Base-by-base conservation (phyloP, 352 stramenopile genomes). In the Pythium phragmitis region DNA sequence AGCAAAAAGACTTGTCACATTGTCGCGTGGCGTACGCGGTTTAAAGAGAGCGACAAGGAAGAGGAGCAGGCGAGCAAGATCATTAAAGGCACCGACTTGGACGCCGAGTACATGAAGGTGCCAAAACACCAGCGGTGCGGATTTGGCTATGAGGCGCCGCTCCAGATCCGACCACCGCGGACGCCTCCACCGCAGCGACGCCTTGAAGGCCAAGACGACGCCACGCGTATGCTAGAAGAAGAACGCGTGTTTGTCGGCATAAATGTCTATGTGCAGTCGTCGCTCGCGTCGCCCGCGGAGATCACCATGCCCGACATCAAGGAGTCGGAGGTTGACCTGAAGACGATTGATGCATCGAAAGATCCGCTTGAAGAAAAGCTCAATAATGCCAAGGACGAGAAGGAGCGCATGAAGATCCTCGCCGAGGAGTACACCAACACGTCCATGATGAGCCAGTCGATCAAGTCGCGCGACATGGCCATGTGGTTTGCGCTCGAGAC, bases 381-480 rank as follows among this genome's bases (percentile, higher is more conserved):
- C 4, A 60, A 60, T 23, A 50, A 37, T 21, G 53, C 53, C 3
- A 50, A 48, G 39, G 14, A 28, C 4, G 53, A 60, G 12, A 60
- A 50, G 16, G 53, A 60, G 23, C 53, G 53, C 21, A 60, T 60
- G 53, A 60, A 60, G 37, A 50, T 60, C 14, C 39, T 49, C 12
- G 19, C 17, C 14, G 39, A 60, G 6, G 42, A 23, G 13, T 60
- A 60, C 53, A 60, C 19, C 53, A 41, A 49, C 21, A 50, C 53
- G 13, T 60, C 53, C 19, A 39, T 17, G 19, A 48, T 60, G 53
- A 60, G 53, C 39, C 37, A 60, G 53, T 60, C 53, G 53, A 60
- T 60, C 53, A 60, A 60, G 39, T 60, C 53, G 36, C 53, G 53
- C 23, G 53, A 60, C 19, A 49, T 60, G 39, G 36, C 53, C 37